These are phyloP conservation scores for Thyridium curvatum DNA, from an alignment of 2,329 filamentous ascomycete genomes.

Conservation along the genomic window DNA sequence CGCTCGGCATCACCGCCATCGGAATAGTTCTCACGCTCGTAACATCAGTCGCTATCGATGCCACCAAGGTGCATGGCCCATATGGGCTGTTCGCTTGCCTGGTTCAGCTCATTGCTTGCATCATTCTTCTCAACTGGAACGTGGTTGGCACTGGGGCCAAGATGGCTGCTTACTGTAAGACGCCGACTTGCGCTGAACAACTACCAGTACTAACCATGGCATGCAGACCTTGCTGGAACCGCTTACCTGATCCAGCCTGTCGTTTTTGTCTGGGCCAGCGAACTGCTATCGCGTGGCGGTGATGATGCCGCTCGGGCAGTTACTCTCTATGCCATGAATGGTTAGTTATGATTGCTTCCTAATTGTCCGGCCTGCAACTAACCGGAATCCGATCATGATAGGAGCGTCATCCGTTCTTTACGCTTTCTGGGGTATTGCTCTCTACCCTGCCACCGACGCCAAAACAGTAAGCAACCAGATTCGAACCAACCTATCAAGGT, in stretches of 20 bases:
- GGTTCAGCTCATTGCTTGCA: conserved; percentile 24
- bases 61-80: conserved; percentile 23
- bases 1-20: conserved; percentile 27
- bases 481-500: too few species aligned
- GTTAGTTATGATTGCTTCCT: conserved; percentile 5
- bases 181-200: neutral
- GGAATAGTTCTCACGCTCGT: conserved; percentile 19
- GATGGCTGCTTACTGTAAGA: conserved; percentile 11
- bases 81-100: conserved; percentile 23
- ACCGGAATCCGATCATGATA: too few species aligned
- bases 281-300: conserved; percentile 25
- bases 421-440: conserved; percentile 29
- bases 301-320: conserved; percentile 29
- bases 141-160: conserved; percentile 17
- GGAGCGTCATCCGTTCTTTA: conserved; percentile 25
- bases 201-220: conserved; percentile 18
- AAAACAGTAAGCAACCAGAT: conserved; percentile 23
- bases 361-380: too few species aligned
- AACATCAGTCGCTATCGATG: conserved; percentile 28
- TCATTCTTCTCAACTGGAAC: conserved; percentile 23
- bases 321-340: conserved; percentile 30
- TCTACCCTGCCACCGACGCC: conserved; percentile 27
- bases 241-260: conserved; percentile 31
- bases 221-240: conserved; percentile 28
- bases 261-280: conserved; percentile 32